A percentile compares a stretch with the other conserved stretches of the same genome.
Evolutionary conservation across 768 basidiomycete species (phyloP).

Genomic region (Paxillus rubicundulus): DNA sequence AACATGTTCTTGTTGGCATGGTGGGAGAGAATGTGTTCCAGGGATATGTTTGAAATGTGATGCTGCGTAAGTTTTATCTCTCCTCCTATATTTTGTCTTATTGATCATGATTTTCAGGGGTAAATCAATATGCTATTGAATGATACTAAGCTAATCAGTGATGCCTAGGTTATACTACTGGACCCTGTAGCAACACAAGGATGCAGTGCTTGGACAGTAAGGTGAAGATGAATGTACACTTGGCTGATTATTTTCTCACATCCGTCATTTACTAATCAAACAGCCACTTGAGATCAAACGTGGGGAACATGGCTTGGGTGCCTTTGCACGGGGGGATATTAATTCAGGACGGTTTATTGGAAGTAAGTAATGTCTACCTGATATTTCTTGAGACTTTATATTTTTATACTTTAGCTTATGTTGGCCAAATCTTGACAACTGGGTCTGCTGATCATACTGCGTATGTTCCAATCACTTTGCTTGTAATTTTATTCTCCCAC

Average conservation of each 20-base stretch:
- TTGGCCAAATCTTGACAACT: constrained; percentile 27
- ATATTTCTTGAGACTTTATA: not conserved
- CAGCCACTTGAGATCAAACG: constrained; percentile 37
- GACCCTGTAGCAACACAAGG: constrained; percentile 28
- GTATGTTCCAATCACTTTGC: not conserved
- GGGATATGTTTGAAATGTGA: constrained; percentile 46
- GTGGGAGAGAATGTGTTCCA: constrained; percentile 50
- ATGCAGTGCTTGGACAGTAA: constrained; percentile 22
- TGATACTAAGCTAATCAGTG: not conserved
- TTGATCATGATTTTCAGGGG: constrained; percentile 18
- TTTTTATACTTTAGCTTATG: constrained; percentile 36
- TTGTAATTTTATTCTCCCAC: not conserved
- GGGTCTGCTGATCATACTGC: constrained; percentile 11
- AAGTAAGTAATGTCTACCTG: constrained; percentile 15
- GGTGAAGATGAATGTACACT: constrained; percentile 5
- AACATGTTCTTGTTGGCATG: constrained; percentile 37
- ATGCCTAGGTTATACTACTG: constrained; percentile 16
- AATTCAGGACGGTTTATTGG: constrained; percentile 30
- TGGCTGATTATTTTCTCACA: too few relatives aligned
- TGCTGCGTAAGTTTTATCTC: constrained; percentile 34
- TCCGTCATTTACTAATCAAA: not conserved
- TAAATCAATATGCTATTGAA: not conserved
- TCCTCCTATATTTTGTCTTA: not conserved
- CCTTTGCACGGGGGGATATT: constrained; percentile 38
- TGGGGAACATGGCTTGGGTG: constrained; percentile 43